Evolutionary conservation across 768 basidiomycete genomes (phyloP), one percentile per base, ranked within the genome.

Genomic region (Cubamyces lactineus): DNA sequence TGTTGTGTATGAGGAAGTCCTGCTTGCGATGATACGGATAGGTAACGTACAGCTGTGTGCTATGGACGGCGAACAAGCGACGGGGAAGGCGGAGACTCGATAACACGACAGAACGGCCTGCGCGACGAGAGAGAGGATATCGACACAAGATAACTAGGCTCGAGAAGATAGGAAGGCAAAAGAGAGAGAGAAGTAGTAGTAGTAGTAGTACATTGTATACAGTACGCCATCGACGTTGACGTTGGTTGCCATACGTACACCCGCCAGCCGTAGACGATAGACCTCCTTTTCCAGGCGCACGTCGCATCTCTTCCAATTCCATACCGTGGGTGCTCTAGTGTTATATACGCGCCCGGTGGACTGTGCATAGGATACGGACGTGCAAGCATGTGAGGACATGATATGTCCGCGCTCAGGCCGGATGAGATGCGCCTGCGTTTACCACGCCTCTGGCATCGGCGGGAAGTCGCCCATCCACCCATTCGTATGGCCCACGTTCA

Each of bases 401-500:
- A 49, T 15, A 49, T 30, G 24, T 24, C 23, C 23, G 23, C 13
- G 28, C 15, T 7, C 48, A 17, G 8, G 16, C 26, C 16, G 15
- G 11, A 15, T 9, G 34, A 11, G 6, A 34, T n/a, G 12, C n/a
- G n/a, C 17, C 13, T 28, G 39, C 39, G 13, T 26, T 89, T 76
- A 93, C 90, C 92, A 92, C 43, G 92, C 91, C 75, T 92, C 91
- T 16, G 91, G 90, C 84, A 88, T 87, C 45, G 86, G 80, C 8
- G 83, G 79, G 69, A 90, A 88, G 70, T 91, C 89, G 52, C 85
- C 85, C 19, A 82, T 82, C 91, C 91, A 93, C 16, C 91, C 90
- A 62, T 85, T 88, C 42, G 82, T 72, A 53, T 84, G 85, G 46
- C 80, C 80, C 77, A 90, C 82, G 66, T 89, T 86, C 65, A 96